Base-by-base conservation (phyloP, 345 rosid species). In the Rubroshorea leprosula region DNA sequence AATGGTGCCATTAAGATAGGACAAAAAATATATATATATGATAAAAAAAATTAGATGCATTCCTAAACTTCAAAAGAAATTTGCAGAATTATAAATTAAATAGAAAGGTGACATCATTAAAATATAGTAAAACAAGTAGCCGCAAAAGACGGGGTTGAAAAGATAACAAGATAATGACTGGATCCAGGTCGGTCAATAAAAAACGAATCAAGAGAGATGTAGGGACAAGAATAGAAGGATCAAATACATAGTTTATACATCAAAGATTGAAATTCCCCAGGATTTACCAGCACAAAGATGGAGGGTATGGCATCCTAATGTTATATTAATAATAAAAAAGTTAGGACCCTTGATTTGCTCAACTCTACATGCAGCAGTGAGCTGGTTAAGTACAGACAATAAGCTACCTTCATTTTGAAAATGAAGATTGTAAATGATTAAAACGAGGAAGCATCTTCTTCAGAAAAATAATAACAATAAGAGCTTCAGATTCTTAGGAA, bases 401-500 rank as follows among this genome's bases (percentile, higher is more conserved):
- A 72, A 73, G 68, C 51, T 54, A 68, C 24, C 31, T 54, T 38
- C 21, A 53, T 60, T 55, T 75, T 63, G 72, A 63, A 71, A 72
- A 63, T 38, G 54, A 70, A 66, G 58, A 17, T 43, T 21, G 14
- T 41, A 46, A 48, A 58, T 49, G 23, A 46, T 67, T 35, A 50
- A 45, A 57, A 46, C 21, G 51, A 54, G 56, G 52, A 69, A 69
- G 74, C 67, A 68, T 74, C 59, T 66, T 50, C 61, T 54, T 38
- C 22, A 55, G 53, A 61, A 27, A 27, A 27, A 27, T 3, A 27
- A 71, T 62, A 71, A 64, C 51, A 45, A 68, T 25, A 45, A 65
- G 63, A 54, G 66, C 63, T 61, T 66, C 71, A 70, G 70, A 64
- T 74, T 79, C 66, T 79, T 65, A 54, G 61, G 72, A 16, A 23